Conservation (phyloP, 2,329 filamentous ascomycete species). For the Colletotrichum theobromicola region DNA sequence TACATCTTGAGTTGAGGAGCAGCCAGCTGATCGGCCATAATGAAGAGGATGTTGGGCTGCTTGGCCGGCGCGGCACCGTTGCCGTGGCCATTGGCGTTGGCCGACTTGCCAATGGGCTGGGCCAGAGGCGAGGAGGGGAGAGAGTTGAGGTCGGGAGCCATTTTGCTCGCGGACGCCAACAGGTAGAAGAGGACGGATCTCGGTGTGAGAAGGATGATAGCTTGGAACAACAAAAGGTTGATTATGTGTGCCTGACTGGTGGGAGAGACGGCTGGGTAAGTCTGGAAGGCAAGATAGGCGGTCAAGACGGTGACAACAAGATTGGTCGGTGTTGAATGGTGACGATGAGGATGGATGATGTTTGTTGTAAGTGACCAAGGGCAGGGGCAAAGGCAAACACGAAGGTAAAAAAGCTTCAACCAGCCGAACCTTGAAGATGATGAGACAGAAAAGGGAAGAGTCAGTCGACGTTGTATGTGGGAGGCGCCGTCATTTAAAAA, state of each 20-base stretch:
- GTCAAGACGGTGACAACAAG: background rate
- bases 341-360: background rate
- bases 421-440: background rate
- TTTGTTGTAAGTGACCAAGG: constrained; percentile 14
- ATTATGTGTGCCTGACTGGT: background rate
- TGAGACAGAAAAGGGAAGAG: background rate
- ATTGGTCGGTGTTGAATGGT: background rate
- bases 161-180: constrained; percentile 33
- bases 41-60: constrained; percentile 65
- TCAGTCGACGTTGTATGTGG: background rate
- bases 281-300: background rate
- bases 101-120: constrained; percentile 14
- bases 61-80: constrained; percentile 27
- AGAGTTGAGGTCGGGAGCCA: constrained; percentile 79
- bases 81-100: constrained; percentile 24
- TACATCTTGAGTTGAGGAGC: constrained; percentile 92
- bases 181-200: background rate
- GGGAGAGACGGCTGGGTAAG: background rate
- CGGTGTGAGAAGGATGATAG: background rate
- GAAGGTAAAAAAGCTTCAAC: background rate
- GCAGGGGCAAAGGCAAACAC: background rate
- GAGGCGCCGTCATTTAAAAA: constrained; percentile 17
- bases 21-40: constrained; percentile 96
- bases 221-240: background rate
- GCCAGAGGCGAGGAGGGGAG: constrained; percentile 60